phyloP scores from a whole-genome alignment of 2,329 filamentous ascomycete genomes.

The Colletotrichum gigasporum region DNA sequence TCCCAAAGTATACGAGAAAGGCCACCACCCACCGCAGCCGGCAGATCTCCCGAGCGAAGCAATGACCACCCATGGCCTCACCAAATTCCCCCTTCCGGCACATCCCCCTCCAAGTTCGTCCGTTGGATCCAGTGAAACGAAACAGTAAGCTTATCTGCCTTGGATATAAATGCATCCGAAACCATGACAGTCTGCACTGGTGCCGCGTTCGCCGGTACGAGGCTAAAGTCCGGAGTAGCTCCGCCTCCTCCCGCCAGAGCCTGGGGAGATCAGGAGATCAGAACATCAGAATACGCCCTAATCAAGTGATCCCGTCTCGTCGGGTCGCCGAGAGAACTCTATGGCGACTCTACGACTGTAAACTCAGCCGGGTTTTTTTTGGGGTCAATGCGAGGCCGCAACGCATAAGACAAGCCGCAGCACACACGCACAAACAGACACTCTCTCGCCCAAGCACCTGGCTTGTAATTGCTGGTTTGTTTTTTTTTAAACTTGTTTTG shows the following conservation, averaged over 20 bases:
- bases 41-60: background rate
- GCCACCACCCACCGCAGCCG: background rate
- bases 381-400: conserved; percentile 11
- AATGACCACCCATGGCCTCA: background rate
- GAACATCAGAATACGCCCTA: too few relatives aligned
- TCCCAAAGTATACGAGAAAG: too few relatives aligned
- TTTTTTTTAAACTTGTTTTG: conserved; percentile 25
- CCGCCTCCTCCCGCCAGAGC: background rate
- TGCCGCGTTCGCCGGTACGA: background rate
- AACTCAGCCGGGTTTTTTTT: background rate
- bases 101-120: conserved; percentile 2
- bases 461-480: background rate
- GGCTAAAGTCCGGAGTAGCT: background rate
- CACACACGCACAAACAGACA: background rate
- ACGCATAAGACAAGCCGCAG: background rate
- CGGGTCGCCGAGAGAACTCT: background rate
- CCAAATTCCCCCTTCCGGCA: background rate
- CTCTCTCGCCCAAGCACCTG: background rate
- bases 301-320: background rate
- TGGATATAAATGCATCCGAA: conserved; percentile 2
- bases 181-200: conserved; percentile 7
- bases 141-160: conserved; percentile 10
- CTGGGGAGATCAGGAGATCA: background rate
- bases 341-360: background rate
- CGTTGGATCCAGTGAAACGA: conserved; percentile 5